These are phyloP conservation scores for Metschnikowia similis DNA, from an alignment of 805 yeast species.

Conservation along the genomic window DNA sequence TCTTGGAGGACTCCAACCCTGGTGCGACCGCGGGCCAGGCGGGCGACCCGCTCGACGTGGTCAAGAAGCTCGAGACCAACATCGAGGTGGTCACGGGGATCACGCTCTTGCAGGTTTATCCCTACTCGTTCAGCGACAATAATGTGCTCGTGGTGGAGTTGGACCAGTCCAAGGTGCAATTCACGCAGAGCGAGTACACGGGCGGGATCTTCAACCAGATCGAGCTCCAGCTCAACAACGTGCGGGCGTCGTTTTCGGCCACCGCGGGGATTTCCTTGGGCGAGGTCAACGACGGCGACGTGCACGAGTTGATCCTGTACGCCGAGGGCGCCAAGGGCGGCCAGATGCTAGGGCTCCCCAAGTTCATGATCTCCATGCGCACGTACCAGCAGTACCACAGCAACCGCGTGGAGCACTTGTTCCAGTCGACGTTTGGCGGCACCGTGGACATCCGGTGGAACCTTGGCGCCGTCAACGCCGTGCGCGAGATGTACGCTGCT, in stretches of 20 bases:
- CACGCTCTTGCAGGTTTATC: constrained; percentile 65
- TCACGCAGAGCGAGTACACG: constrained; percentile 45
- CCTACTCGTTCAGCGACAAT: constrained; percentile 73
- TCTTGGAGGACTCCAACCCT: constrained; percentile 54
- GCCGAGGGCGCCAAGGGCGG: constrained; percentile 72
- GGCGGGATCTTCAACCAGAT: constrained; percentile 52
- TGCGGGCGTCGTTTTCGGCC: constrained; percentile 64
- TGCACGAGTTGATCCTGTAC: constrained; percentile 51
- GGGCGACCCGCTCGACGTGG: constrained; percentile 22
- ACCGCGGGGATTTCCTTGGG: constrained; percentile 50
- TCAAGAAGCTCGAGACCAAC: constrained; percentile 56
- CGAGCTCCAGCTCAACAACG: constrained; percentile 56
- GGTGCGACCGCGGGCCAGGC: constrained; percentile 5
- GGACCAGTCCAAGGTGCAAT: constrained; percentile 51
- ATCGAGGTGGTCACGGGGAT: constrained; percentile 58
- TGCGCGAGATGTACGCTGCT: constrained; percentile 87
- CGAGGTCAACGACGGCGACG: constrained; percentile 39
- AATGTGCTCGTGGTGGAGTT: constrained; percentile 65
- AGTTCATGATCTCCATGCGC: constrained; percentile 68
- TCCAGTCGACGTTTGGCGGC: constrained; percentile 76
- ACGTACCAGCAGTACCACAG: constrained; percentile 57
- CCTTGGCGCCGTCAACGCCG: constrained; percentile 82
- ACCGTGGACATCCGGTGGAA: constrained; percentile 93
- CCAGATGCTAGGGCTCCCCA: constrained; percentile 73
- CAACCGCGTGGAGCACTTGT: constrained; percentile 60